Base-by-base conservation (phyloP, 768 basidiomycete genomes). In the Coprinellus micaceus region DNA sequence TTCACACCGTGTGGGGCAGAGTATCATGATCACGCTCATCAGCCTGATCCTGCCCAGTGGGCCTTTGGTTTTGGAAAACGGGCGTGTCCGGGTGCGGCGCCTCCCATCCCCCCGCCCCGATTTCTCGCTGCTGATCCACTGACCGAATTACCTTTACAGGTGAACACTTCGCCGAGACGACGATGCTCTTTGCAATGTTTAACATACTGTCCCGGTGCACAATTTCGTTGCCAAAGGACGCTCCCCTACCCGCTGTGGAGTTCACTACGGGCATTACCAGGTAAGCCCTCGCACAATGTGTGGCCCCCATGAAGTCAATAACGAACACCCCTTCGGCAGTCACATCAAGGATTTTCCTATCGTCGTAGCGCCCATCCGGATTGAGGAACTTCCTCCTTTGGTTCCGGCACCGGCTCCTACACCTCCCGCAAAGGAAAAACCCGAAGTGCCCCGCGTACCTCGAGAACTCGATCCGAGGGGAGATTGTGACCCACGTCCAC, bases 61-160 rank as follows among this genome's bases (percentile, higher is more conserved):
- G 60, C 64, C 2, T 65, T 61, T 53, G 64, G 64, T 17, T 65
- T 65, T 53, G 64, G 64, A n/a, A 54, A 54, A 47, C 58, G 64
- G 12, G 58, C 55, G n/a, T 65, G 64, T 47, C 64, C 64, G 28
- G 64, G 64, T 64, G 40, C 9, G 52, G 33, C 19, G n/a, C 19
- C 49, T 28, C 24, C n/a, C n/a, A n/a, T n/a, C n/a, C n/a, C n/a
- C n/a, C n/a, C n/a, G n/a, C n/a, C n/a, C n/a, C n/a, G n/a, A n/a
- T n/a, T n/a, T n/a, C n/a, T n/a, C n/a, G n/a, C n/a, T n/a, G n/a
- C 19, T 28, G 28, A 28, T 13, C 13, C 13, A 13, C 33, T 51
- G 49, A 36, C 25, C 17, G 15, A 26, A 4, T 33, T 47, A 6
- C 33, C 6, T 7, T 21, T 17, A 6, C 30, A 65, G 64, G 64